Conservation (phyloP, 345 rosid species). For the Camelina sativa region DNA sequence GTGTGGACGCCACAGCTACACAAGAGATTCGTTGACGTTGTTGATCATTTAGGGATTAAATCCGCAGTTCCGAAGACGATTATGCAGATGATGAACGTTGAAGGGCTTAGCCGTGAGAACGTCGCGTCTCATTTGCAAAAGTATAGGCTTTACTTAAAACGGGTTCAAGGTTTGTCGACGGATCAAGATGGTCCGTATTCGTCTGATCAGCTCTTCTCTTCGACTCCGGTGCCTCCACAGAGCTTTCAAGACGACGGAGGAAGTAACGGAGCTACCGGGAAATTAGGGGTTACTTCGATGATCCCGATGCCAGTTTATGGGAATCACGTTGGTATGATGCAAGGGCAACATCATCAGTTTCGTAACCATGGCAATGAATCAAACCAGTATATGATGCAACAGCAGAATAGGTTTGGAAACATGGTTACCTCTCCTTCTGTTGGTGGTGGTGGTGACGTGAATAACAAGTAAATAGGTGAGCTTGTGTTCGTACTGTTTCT, state of each 20-base stretch:
- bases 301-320: constrained; percentile 51
- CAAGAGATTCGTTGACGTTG: constrained; percentile 90
- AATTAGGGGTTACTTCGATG: constrained; percentile 44
- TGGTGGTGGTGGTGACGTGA: constrained; percentile 48
- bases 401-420: constrained; percentile 60
- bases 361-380: constrained; percentile 35
- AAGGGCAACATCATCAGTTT: constrained; percentile 22
- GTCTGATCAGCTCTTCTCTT: constrained; percentile 71
- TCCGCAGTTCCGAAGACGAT: constrained; percentile 95
- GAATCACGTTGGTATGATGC: constrained; percentile 54
- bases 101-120: constrained; percentile 89
- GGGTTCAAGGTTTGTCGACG: constrained; percentile 71
- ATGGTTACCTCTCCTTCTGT: constrained; percentile 45
- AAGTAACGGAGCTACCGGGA: constrained; percentile 42
- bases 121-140: constrained; percentile 94
- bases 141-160: constrained; percentile 78
- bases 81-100: constrained; percentile 95
- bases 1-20: constrained; percentile 96
- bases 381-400: constrained; percentile 58
- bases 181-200: constrained; percentile 56
- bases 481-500: constrained; percentile 3
- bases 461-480: constrained; percentile 47
- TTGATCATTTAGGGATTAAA: constrained; percentile 71
- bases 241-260: constrained; percentile 53
- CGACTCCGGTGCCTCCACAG: constrained; percentile 64